phyloP scores from a whole-genome alignment of 768 basidiomycete genomes.

The Thelephora aurantiotincta region DNA sequence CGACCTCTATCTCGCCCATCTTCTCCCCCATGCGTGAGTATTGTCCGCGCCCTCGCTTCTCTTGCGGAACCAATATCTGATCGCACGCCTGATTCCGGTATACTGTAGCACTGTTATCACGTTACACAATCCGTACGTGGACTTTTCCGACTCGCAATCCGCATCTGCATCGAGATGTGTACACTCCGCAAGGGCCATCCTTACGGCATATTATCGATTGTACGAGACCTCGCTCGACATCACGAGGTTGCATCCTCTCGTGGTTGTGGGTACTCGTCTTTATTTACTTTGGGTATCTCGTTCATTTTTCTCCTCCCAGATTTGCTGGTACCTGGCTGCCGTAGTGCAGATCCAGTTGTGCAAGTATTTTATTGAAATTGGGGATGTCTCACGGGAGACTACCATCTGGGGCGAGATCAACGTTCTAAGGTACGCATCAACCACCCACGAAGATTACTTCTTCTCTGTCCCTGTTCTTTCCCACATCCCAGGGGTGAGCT shows the following conservation, averaged over 20 bases:
- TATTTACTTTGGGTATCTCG: neutral
- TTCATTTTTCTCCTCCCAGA: constrained; percentile 24
- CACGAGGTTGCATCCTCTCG: constrained; percentile 68
- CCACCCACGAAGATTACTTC: neutral
- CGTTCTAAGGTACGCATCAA: constrained; percentile 42
- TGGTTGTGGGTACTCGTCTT: constrained; percentile 37
- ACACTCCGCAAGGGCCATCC: constrained; percentile 58
- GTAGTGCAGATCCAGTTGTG: constrained; percentile 78
- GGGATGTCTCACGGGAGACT: constrained; percentile 60
- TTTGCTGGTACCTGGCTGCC: constrained; percentile 85
- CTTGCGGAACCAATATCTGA: neutral
- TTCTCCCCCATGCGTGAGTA: constrained; percentile 75
- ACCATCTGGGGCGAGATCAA: constrained; percentile 85
- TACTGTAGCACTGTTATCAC: constrained; percentile 66
- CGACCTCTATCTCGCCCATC: constrained; percentile 77
- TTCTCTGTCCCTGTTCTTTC: neutral
- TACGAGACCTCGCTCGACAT: constrained; percentile 77
- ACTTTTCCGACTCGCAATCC: constrained; percentile 52
- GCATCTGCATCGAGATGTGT: constrained; percentile 62
- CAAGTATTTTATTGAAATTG: constrained; percentile 73
- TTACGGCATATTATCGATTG: constrained; percentile 61
- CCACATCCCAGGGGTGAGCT: too few species aligned
- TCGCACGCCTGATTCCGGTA: neutral
- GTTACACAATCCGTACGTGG: constrained; percentile 72
- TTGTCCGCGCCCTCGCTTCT: constrained; percentile 3